Conservation (phyloP, 805 yeast species). For the Ogataea thermomethanolica region DNA sequence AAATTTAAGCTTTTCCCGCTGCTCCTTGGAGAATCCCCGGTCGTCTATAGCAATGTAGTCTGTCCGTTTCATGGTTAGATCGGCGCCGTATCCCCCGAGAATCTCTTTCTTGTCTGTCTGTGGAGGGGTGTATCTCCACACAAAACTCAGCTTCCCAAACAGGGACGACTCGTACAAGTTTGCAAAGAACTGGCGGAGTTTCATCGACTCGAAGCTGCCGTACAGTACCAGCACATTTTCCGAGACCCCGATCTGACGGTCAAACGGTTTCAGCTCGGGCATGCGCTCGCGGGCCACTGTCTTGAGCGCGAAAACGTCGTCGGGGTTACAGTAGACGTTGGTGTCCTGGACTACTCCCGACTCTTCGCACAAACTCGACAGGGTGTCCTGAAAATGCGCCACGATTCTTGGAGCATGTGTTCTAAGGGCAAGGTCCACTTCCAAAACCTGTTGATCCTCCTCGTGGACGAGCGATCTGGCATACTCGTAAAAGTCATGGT, state of each 20-base stretch:
- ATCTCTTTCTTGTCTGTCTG: slow-evolving; percentile 22
- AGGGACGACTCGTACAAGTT: slow-evolving; percentile 57
- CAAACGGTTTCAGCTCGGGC: slow-evolving; percentile 42
- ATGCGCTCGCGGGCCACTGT: slow-evolving; percentile 35
- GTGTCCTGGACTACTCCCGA: slow-evolving; percentile 54
- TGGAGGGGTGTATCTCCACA: slow-evolving; percentile 66
- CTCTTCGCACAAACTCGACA: slow-evolving; percentile 26
- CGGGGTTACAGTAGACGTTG: slow-evolving; percentile 55
- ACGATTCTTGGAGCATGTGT: slow-evolving; percentile 59
- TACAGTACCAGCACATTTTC: slow-evolving; percentile 48
- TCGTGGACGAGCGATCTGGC: slow-evolving; percentile 19
- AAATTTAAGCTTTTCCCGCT: slow-evolving; percentile 28
- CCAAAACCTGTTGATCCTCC: slow-evolving; percentile 27
- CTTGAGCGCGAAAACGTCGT: slow-evolving; percentile 77
- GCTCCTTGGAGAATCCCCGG: slow-evolving; percentile 36
- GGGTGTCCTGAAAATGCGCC: slow-evolving; percentile 50
- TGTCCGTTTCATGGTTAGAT: slow-evolving; percentile 58
- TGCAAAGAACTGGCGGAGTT: slow-evolving; percentile 54
- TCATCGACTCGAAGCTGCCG: slow-evolving; percentile 53
- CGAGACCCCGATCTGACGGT: slow-evolving; percentile 57
- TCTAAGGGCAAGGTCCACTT: slow-evolving; percentile 45
- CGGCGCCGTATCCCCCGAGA: slow-evolving; percentile 65
- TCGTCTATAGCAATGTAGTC: slow-evolving; percentile 68
- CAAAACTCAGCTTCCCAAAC: slow-evolving; percentile 64
- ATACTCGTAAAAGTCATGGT: slow-evolving; percentile 24